A percentile compares a stretch with the other conserved stretches of the same genome.
Evolutionary conservation across 257 asterid genomes (phyloP).

Genomic region (Salvia rosmarinus): DNA sequence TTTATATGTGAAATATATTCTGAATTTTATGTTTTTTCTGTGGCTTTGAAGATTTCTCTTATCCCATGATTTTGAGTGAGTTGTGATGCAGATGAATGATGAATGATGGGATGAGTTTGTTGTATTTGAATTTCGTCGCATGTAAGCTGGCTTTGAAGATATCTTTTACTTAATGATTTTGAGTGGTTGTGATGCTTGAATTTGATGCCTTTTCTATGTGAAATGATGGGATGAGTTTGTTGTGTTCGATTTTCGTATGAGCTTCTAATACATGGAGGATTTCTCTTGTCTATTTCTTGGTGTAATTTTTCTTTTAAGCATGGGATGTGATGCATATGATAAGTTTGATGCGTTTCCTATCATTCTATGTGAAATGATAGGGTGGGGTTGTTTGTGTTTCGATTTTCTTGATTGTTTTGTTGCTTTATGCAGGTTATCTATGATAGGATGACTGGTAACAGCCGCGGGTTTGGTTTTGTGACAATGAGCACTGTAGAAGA

Average conservation of each 20-base stretch:
- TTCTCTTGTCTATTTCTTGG: not conserved
- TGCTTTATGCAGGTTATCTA: conserved; percentile 61
- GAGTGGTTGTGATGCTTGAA: not conserved
- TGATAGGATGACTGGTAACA: conserved; percentile 68
- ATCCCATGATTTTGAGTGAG: not conserved
- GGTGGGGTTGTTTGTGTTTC: not conserved
- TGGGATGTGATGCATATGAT: not conserved
- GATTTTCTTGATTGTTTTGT: not conserved
- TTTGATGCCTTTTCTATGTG: not conserved
- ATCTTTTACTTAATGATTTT: not conserved
- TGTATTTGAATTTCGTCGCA: not conserved
- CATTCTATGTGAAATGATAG: not conserved
- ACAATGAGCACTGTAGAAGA: conserved; percentile 84
- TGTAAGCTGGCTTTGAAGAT: not conserved
- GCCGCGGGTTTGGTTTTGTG: conserved; percentile 93
- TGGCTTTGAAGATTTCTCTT: not conserved
- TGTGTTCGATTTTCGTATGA: not conserved
- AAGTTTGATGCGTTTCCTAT: not conserved
- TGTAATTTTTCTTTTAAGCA: not conserved
- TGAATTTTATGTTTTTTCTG: not conserved
- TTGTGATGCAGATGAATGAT: not conserved
- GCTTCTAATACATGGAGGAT: not conserved
- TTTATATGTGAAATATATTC: not conserved
- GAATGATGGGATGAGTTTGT: not conserved
- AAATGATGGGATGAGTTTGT: not conserved